Conservation (phyloP, 257 asterid species). For the Nicotiana noctiflora region DNA sequence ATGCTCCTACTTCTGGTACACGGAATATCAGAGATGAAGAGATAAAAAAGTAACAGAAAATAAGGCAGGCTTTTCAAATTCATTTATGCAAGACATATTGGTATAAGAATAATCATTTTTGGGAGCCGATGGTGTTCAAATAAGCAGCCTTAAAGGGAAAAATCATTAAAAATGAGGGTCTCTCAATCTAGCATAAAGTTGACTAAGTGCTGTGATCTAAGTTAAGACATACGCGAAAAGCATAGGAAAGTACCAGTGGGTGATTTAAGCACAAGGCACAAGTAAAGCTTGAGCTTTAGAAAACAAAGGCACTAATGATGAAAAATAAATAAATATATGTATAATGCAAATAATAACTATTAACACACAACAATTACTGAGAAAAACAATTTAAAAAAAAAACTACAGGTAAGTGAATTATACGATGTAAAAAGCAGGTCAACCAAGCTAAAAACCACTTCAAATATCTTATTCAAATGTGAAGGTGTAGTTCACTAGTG, state of each 20-base stretch:
- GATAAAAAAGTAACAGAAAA: not conserved
- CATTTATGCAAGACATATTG: not conserved
- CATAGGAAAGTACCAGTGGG: not conserved
- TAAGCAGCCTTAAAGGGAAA: not conserved
- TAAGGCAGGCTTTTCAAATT: not conserved
- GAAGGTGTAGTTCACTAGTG: not conserved
- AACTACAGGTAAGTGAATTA: not conserved
- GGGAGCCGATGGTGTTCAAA: not conserved
- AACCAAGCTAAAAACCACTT: not conserved
- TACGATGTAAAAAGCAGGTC: not conserved
- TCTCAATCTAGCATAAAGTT: not conserved
- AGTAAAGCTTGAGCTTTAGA: not conserved
- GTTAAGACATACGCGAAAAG: not conserved
- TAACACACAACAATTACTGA: not conserved
- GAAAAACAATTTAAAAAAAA: not conserved
- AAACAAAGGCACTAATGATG: not conserved
- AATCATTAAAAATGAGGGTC: not conserved
- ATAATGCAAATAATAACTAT: not conserved
- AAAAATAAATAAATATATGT: not conserved
- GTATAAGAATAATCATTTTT: not conserved
- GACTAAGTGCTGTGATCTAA: not conserved
- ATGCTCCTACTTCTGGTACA: conserved; percentile 38
- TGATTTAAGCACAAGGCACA: not conserved
- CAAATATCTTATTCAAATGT: not conserved
- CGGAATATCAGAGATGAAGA: not conserved